A percentile compares a stretch with the other conserved stretches of the same genome.
Conservation (phyloP, 495 filamentous ascomycete species). For the Podospora pseudocomata region DNA sequence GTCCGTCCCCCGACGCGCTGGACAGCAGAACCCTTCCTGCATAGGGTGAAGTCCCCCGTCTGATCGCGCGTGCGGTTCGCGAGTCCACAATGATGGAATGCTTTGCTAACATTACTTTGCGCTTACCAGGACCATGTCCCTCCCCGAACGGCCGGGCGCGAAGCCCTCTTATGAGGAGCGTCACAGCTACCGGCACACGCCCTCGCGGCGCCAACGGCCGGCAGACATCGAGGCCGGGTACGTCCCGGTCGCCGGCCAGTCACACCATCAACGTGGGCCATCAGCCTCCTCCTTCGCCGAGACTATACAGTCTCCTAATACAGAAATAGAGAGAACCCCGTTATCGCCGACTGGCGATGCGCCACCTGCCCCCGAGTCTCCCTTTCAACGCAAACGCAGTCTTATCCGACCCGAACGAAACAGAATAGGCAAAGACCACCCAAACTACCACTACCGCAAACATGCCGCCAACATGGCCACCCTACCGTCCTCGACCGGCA, state of each 20-base stretch:
- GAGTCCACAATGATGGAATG: neutral
- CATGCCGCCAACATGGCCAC: constrained; percentile 87
- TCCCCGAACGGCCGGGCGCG: constrained; percentile 61
- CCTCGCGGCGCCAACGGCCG: constrained; percentile 58
- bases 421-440: constrained; percentile 75
- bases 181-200: constrained; percentile 61
- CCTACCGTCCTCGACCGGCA: constrained; percentile 82
- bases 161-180: constrained; percentile 59
- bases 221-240: constrained; percentile 65
- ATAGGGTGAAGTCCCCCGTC: constrained; percentile 26
- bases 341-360: constrained; percentile 35
- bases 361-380: constrained; percentile 26
- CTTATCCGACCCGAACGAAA: constrained; percentile 85
- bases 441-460: constrained; percentile 90
- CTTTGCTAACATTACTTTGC: constrained; percentile 22
- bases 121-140: constrained; percentile 53
- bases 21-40: constrained; percentile 11
- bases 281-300: constrained; percentile 49
- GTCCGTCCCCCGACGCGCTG: constrained; percentile 9
- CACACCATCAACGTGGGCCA: constrained; percentile 47
- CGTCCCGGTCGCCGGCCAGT: constrained; percentile 33
- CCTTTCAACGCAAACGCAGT: constrained; percentile 68
- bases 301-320: constrained; percentile 47
- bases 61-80: constrained; percentile 5
- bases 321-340: constrained; percentile 43